Conservation (phyloP, 305 asterid species). For the Ilex paraguariensis region DNA sequence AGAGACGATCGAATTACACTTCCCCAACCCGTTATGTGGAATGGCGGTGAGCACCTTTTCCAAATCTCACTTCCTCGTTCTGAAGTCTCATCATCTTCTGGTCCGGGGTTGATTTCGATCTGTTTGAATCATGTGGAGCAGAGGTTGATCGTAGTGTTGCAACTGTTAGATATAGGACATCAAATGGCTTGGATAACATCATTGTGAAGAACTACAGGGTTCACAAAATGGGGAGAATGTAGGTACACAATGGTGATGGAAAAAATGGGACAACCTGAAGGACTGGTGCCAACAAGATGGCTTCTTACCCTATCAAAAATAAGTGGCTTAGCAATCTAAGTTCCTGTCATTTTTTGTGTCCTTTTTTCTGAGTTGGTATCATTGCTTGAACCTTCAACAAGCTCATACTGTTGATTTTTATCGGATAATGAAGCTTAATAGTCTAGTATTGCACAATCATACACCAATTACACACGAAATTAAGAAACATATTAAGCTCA, state of each 20-base stretch:
- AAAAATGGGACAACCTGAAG: constrained; percentile 51
- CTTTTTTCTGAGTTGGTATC: too few species aligned
- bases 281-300: constrained; percentile 73
- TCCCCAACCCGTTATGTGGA: neutral
- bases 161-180: too few species aligned
- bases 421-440: too few species aligned
- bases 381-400: too few species aligned
- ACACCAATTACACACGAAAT: too few species aligned
- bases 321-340: too few species aligned
- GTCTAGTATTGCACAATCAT: too few species aligned
- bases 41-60: neutral
- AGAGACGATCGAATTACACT: too few species aligned
- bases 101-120: neutral
- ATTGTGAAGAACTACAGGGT: constrained; percentile 76
- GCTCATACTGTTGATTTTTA: too few species aligned
- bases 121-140: neutral
- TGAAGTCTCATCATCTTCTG: neutral
- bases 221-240: constrained; percentile 84
- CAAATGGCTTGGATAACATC: constrained; percentile 5
- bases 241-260: constrained; percentile 81
- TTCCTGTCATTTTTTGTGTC: too few species aligned
- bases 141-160: neutral
- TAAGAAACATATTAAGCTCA: too few species aligned
- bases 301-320: constrained; percentile 76
- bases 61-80: neutral